Evolutionary conservation across 139 green algal species (phyloP), one percentile per base, ranked within the genome.

Genomic region (Astrephomene gubernaculifera): DNA sequence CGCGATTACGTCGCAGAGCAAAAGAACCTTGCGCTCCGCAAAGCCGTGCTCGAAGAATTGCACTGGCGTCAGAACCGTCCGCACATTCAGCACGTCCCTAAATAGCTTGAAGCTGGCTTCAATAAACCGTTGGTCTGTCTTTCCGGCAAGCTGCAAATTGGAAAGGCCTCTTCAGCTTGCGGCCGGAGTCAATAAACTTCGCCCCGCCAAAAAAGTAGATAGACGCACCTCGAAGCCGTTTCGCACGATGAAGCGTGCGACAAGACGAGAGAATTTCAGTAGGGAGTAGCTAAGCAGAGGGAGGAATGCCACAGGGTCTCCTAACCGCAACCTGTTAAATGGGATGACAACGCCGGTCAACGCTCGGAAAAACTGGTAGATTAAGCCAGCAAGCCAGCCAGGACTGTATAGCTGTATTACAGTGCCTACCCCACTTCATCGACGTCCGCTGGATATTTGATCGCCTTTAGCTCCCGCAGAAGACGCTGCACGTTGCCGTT

Each of bases 31-130:
- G 14, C 94, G 85, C 88, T 97, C 94, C 4, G 95, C 94, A 90
- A 90, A 97, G 38, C 94, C 93, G 90, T 95, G 89, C 45, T 94
- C 89, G 22, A 97, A 89, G 64, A 97, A 96, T 52, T 97, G 94
- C 9, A 76, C 71, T 31, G 89, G 79, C 27, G 93, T 95, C 1
- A 97, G 64, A 0, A 93, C 90, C 24, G 86, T 90, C 27, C 81
- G 88, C 31, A 97, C 41, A 25, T 87, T 87, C 53, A 96, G 90
- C 44, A 87, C 64, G 38, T 96, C 95, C 5, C 95, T 45, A 4
- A 91, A 73, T 8, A 96, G 76, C 71, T 87, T 90, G 63, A 97
- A 95, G 2, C 79, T 90, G 21, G 36, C 63, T 67, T 96, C 91
- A 4, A 96, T 85, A 81, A 97, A 97, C 0, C 91, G 86, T 27